phyloP scores from a whole-genome alignment of 1,284 basidiomycete genomes.

The Papiliotrema nemorosa region DNA sequence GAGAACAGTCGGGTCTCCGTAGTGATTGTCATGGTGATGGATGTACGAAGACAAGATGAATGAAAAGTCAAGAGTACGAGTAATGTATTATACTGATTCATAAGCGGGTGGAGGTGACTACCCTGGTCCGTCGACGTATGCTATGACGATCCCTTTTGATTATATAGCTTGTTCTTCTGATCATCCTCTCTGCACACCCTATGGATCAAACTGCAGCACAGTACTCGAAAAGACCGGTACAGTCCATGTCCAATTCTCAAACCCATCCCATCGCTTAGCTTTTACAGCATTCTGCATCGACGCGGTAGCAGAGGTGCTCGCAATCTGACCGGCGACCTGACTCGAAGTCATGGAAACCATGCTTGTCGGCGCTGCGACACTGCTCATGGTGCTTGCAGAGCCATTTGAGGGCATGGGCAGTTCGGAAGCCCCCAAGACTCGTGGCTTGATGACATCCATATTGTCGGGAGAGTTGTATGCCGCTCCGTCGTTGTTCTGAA shows the following conservation, averaged over 20 bases:
- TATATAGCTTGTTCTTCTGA: no score
- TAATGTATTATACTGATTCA: no score
- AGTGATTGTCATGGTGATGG: not conserved
- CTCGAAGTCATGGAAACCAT: no score
- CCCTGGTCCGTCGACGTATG: no score
- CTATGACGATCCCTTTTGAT: no score
- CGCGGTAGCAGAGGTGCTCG: not conserved
- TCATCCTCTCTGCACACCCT: no score
- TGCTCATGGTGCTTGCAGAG: no score
- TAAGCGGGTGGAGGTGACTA: no score
- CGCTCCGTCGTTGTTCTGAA: constrained; percentile 3
- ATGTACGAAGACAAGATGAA: not conserved
- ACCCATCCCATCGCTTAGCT: not conserved
- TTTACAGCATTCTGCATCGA: not conserved
- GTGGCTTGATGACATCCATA: constrained; percentile 1
- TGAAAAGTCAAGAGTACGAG: no score
- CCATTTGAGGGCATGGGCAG: not conserved
- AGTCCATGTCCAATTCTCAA: not conserved
- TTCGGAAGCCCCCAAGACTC: not conserved
- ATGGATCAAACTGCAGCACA: constrained; percentile 2
- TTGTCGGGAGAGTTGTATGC: constrained; percentile 4
- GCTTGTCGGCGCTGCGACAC: no score
- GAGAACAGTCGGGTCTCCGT: constrained; percentile 18
- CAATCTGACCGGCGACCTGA: no score
- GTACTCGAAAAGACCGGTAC: constrained; percentile 5